These are phyloP conservation scores for Candida montana DNA, from an alignment of 805 yeast species.

Conservation along the genomic window DNA sequence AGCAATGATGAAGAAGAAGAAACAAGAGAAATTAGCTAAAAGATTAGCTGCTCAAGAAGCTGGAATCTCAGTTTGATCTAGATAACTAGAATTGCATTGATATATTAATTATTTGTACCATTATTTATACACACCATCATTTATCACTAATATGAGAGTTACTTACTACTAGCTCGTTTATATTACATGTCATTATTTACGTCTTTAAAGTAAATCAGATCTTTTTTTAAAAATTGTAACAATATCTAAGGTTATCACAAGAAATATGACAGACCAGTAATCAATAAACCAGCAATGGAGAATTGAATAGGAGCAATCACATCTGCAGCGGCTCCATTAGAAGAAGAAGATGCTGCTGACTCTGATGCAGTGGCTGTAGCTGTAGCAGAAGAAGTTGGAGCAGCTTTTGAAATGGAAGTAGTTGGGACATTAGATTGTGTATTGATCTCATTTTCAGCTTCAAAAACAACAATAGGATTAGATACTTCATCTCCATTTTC, in stretches of 20 bases:
- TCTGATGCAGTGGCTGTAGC: conserved; percentile 13
- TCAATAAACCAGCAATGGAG: conserved; percentile 27
- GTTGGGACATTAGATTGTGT: conserved; percentile 23
- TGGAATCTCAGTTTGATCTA: neutral
- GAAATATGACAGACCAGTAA: conserved; percentile 35
- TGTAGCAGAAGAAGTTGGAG: conserved; percentile 18
- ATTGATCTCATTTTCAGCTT: conserved; percentile 32
- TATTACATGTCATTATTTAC: no score
- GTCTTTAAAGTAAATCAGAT: no score
- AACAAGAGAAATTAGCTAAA: conserved; percentile 21
- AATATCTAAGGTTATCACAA: conserved; percentile 27
- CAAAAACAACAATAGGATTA: conserved; percentile 34
- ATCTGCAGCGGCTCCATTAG: conserved; percentile 11
- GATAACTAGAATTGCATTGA: no score
- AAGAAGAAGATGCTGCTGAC: conserved; percentile 15
- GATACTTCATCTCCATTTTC: conserved; percentile 29
- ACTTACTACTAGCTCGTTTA: no score
- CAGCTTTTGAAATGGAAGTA: conserved; percentile 10
- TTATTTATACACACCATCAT: no score
- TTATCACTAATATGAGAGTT: no score
- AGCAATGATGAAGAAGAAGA: conserved; percentile 44
- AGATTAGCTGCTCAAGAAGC: conserved; percentile 10
- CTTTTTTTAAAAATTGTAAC: no score
- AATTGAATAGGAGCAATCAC: neutral
- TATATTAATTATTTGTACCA: no score